Evolutionary conservation across 1,139 yeast species (phyloP), one percentile per base, ranked within the genome.

Genomic region (Pneumocystis jirovecii): DNA sequence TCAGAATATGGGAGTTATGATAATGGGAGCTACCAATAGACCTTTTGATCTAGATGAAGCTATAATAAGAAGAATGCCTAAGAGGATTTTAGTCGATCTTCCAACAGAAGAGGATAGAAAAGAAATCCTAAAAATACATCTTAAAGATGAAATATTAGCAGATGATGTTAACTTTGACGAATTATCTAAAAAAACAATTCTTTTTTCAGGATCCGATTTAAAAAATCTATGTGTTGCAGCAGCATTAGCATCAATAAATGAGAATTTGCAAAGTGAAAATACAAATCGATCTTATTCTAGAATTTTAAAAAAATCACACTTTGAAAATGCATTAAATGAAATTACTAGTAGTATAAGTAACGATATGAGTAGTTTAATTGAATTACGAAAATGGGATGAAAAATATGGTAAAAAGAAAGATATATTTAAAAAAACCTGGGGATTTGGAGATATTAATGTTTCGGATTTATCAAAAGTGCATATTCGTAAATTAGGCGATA

Each of bases 11-110:
- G 93, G 61, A 83, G 89, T 90, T 74, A 96, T 91, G 63, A 90
- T 93, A 66, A 88, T 91, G 78, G 98, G 97, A 78, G 97, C 98
- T 63, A 91, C 98, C 67, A 91, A 91, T 78, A 86, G 97, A 81
- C 97, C 97, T 60, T 97, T 91, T 77, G 97, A 91, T 80, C 89
- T 91, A 71, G 98, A 91, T 75, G 97, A 97, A 40, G 98, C 98
- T 57, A 84, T 91, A 73, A 82, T 91, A 78, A 89, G 98, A 82
- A 87, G 98, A 82, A 86, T 91, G 74, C 97, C 93, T 78, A 97
- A 91, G 81, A 84, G 91, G 79, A 90, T 91, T 72, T 90, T 91
- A 74, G 97, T 93, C 71, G 97, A 97, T 77, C 83, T 93, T 76
- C 98, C 98, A 69, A 97, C 90, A 77, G 96, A 88, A 77, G 80